Conservation (phyloP, 140 eudicot genomes). For the Anethum foeniculum region DNA sequence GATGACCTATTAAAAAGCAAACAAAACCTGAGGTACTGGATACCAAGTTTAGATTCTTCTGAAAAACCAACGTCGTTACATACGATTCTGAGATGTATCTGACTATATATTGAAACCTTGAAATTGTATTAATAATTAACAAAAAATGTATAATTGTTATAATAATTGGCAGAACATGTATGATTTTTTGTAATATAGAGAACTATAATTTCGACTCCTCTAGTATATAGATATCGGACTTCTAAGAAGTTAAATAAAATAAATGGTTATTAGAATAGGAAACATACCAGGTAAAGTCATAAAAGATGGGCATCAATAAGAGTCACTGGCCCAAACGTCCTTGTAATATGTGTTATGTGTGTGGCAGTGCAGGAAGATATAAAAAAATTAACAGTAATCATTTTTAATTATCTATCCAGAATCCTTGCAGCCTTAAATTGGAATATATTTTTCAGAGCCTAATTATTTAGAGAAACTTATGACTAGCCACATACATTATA, state of each 20-base stretch:
- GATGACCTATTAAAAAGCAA: neutral
- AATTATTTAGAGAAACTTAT: neutral
- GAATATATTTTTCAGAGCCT: neutral
- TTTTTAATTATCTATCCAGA: neutral
- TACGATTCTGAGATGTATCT: neutral
- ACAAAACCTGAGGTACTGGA: neutral
- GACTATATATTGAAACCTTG: neutral
- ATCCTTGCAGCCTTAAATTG: neutral
- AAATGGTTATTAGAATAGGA: neutral
- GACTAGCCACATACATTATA: neutral
- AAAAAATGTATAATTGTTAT: neutral
- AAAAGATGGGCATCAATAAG: neutral
- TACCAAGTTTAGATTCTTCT: neutral
- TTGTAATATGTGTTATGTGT: neutral
- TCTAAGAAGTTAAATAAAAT: neutral
- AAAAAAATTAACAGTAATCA: neutral
- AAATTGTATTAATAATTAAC: no score
- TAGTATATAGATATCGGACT: neutral
- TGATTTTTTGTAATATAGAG: neutral
- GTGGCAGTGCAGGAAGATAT: neutral
- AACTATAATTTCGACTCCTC: neutral
- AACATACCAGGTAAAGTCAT: neutral
- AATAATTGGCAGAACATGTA: neutral
- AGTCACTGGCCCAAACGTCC: neutral
- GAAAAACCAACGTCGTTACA: neutral